Percentiles rank a stretch among this genome's conserved stretches.
These are phyloP conservation scores for Ogataea allantospora DNA, from an alignment of 805 yeast species.

Conservation along the genomic window DNA sequence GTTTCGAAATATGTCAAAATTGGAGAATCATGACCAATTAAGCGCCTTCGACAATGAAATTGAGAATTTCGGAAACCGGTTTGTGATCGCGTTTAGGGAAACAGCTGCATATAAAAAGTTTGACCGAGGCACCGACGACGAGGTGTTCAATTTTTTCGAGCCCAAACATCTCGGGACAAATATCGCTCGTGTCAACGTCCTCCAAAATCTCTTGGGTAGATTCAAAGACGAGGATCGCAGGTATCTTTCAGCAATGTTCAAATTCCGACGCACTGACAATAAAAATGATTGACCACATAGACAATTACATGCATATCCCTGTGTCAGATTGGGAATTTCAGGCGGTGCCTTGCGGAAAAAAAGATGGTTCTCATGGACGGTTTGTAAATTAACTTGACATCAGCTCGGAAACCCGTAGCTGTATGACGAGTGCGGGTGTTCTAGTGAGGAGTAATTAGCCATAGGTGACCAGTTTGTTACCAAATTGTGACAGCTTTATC, in stretches of 20 bases:
- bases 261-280: slow-evolving; percentile 6
- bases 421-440: no score
- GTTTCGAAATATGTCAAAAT: slow-evolving; percentile 42
- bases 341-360: slow-evolving; percentile 5
- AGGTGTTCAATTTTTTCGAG: slow-evolving; percentile 49
- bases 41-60: slow-evolving; percentile 22
- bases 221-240: slow-evolving; percentile 8
- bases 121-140: slow-evolving; percentile 60
- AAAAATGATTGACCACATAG: not conserved
- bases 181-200: slow-evolving; percentile 4
- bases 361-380: not conserved
- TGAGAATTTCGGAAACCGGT: slow-evolving; percentile 32
- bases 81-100: slow-evolving; percentile 50
- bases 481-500: slow-evolving; percentile 2
- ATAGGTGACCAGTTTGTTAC: not conserved
- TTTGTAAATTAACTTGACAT: no score
- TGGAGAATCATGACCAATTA: slow-evolving; percentile 21
- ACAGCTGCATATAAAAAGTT: slow-evolving; percentile 58
- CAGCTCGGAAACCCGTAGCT: no score
- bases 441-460: no score
- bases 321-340: slow-evolving; percentile 8
- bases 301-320: slow-evolving; percentile 3
- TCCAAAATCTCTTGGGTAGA: slow-evolving; percentile 16
- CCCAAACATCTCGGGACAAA: slow-evolving; percentile 31
- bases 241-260: slow-evolving; percentile 6